These are phyloP conservation scores for Fusarium praegraminearum DNA, from an alignment of 2,329 filamentous ascomycete species.

Conservation along the genomic window DNA sequence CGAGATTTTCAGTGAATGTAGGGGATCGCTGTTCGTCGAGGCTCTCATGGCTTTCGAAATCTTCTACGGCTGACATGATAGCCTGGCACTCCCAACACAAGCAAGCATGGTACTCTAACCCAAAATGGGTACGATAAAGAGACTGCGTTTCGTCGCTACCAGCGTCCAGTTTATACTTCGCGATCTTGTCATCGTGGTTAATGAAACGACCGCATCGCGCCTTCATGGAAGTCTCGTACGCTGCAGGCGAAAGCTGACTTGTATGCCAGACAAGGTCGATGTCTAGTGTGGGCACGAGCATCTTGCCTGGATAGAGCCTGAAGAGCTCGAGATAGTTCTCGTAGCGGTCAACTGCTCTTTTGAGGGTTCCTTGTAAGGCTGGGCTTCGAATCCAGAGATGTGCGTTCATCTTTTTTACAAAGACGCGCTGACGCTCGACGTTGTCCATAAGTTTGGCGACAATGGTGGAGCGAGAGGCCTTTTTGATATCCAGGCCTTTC, in stretches of 20 bases:
- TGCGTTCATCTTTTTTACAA: conserved; percentile 55
- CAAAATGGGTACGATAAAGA: conserved; percentile 38
- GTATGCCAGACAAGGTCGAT: conserved; percentile 59
- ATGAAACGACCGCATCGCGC: conserved; percentile 46
- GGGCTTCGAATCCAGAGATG: conserved; percentile 55
- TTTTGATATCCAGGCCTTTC: neutral
- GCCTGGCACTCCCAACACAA: conserved; percentile 43
- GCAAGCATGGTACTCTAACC: conserved; percentile 30
- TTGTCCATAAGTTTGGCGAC: conserved; percentile 19
- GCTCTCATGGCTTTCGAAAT: conserved; percentile 5
- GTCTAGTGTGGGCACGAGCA: conserved; percentile 55
- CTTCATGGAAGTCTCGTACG: conserved; percentile 43
- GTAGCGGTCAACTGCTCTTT: conserved; percentile 54
- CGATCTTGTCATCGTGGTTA: conserved; percentile 43
- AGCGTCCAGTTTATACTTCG: conserved; percentile 9
- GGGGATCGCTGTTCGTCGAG: neutral
- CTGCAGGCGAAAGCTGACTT: conserved; percentile 52
- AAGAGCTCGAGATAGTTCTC: conserved; percentile 53
- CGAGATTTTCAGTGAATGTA: neutral
- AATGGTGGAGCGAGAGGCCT: neutral
- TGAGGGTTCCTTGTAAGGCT: conserved; percentile 50
- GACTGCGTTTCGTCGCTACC: conserved; percentile 32
- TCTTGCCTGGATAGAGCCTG: conserved; percentile 51
- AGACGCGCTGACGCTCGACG: conserved; percentile 51
- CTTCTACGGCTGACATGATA: conserved; percentile 33